phyloP scores from a whole-genome alignment of 495 filamentous ascomycete genomes.

The Neurospora sp. region DNA sequence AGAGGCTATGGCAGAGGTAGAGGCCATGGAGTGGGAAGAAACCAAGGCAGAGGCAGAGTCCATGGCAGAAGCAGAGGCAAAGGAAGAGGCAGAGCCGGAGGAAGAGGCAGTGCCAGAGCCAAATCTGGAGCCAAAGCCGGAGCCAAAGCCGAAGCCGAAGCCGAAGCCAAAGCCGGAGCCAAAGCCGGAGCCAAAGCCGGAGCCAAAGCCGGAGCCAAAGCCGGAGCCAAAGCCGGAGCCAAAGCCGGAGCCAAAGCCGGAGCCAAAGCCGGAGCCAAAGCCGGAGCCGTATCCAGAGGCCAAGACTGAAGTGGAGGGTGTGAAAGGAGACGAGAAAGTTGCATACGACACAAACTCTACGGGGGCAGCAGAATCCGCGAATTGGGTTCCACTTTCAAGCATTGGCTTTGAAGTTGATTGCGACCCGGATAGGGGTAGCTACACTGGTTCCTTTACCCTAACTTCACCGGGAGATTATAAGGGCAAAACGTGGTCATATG shows the following conservation, averaged over 20 bases:
- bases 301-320: neutral
- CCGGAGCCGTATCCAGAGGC: neutral
- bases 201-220: too few relatives aligned
- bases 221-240: too few relatives aligned
- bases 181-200: too few relatives aligned
- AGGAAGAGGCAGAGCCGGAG: neutral
- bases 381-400: neutral
- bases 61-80: neutral
- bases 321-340: neutral
- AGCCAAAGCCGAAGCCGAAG: too few relatives aligned
- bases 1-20: neutral
- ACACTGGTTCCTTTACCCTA: neutral
- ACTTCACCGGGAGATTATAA: neutral
- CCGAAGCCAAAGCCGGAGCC: too few relatives aligned
- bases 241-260: too few relatives aligned
- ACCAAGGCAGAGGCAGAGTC: neutral
- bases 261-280: too few relatives aligned
- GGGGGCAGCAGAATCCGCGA: neutral
- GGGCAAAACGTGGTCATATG: neutral
- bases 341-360: neutral
- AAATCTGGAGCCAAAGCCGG: too few relatives aligned
- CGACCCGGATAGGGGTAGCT: neutral
- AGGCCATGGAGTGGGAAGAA: neutral
- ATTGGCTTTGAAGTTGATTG: neutral
- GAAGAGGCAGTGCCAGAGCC: too few relatives aligned